Conservation (phyloP, 768 basidiomycete species). For the Tremella fuciformis region DNA sequence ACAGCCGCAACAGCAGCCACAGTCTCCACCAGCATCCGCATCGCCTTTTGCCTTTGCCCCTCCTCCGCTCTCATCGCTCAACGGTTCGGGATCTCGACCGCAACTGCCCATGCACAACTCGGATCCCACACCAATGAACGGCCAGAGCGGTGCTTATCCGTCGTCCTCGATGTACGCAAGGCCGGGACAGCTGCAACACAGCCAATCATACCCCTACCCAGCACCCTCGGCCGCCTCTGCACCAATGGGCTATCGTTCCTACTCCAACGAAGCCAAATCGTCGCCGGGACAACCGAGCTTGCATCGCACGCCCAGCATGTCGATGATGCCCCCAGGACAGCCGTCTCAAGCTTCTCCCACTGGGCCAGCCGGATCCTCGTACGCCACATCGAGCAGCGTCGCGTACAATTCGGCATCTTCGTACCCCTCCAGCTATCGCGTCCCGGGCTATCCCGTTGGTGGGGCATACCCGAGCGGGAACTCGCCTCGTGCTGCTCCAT, state of each 20-base stretch:
- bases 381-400: slow-evolving; percentile 7
- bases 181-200: slow-evolving; percentile 17
- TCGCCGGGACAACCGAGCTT: slow-evolving; percentile 17
- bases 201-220: slow-evolving; percentile 21
- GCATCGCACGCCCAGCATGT: slow-evolving; percentile 24
- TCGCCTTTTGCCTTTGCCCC: slow-evolving; percentile 48
- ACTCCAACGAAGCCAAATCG: slow-evolving; percentile 28
- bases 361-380: slow-evolving; percentile 10
- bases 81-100: slow-evolving; percentile 22
- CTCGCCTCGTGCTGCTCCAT: slow-evolving; percentile 1
- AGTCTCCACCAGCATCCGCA: slow-evolving; percentile 26
- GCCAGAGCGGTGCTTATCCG: neutral
- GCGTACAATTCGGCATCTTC: slow-evolving; percentile 1
- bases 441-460: neutral
- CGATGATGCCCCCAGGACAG: slow-evolving; percentile 10
- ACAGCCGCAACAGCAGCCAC: slow-evolving; percentile 1
- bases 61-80: slow-evolving; percentile 34
- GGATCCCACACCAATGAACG: slow-evolving; percentile 24
- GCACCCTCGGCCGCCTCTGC: slow-evolving; percentile 21
- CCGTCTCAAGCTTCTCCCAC: neutral
- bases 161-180: slow-evolving; percentile 10
- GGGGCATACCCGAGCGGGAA: neutral
- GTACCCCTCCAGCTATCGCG: neutral
- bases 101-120: slow-evolving; percentile 23
- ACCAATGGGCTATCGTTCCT: slow-evolving; percentile 36